Percentiles rank a stretch among this genome's conserved stretches.
phyloP scores from a whole-genome alignment of 306 rosid genomes.

The Vachellia collinsii region DNA sequence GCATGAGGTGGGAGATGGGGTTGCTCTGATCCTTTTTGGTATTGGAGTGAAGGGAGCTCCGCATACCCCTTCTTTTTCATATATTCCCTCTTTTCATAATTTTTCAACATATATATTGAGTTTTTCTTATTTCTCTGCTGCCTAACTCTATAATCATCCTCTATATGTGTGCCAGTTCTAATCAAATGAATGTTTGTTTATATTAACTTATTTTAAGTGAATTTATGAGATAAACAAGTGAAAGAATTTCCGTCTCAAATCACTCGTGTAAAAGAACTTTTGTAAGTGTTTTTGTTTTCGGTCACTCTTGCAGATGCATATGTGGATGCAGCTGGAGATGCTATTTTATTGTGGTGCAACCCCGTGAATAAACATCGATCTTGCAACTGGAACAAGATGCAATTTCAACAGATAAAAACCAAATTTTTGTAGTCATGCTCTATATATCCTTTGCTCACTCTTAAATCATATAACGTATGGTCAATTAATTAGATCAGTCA shows the following conservation, averaged over 20 bases:
- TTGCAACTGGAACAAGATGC: neutral
- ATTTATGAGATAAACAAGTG: too few relatives aligned
- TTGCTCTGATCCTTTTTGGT: constrained; percentile 2
- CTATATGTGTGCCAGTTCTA: neutral
- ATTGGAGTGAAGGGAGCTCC: constrained; percentile 31
- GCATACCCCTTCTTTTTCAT: neutral
- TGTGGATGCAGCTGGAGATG: too few relatives aligned
- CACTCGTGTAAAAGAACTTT: too few relatives aligned
- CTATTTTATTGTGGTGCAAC: too few relatives aligned
- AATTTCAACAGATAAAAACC: neutral
- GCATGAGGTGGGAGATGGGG: neutral
- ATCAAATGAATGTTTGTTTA: too few relatives aligned
- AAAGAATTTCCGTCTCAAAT: too few relatives aligned
- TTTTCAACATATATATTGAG: neutral
- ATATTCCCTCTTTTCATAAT: too few relatives aligned
- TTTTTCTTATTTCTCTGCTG: neutral
- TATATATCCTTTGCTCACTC: neutral
- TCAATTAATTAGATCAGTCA: too few relatives aligned
- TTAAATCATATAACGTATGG: too few relatives aligned
- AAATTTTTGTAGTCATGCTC: too few relatives aligned
- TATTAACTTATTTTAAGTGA: too few relatives aligned
- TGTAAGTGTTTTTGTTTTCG: neutral
- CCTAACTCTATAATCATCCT: neutral
- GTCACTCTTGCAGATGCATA: neutral
- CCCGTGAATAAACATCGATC: neutral